These are phyloP conservation scores for Aspergillus pseudoviridinutans DNA, from an alignment of 2,329 filamentous ascomycete species.

Conservation along the genomic window DNA sequence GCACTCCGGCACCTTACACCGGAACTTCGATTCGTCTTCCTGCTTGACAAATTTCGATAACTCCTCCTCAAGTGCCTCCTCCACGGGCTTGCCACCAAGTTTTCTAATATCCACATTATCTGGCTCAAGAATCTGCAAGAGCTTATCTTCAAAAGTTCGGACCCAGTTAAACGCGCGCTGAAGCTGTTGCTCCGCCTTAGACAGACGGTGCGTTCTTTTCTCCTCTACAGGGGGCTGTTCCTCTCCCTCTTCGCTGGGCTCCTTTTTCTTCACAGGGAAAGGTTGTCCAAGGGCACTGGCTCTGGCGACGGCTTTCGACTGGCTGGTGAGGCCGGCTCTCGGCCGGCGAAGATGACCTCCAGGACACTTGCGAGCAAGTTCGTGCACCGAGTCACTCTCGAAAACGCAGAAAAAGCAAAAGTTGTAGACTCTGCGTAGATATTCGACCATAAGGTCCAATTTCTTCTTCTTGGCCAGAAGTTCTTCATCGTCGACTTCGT, in stretches of 20 bases:
- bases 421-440: constrained; percentile 92
- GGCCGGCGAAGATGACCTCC: constrained; percentile 95
- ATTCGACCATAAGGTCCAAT: constrained; percentile 91
- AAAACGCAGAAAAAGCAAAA: constrained; percentile 99
- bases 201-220: constrained; percentile 67
- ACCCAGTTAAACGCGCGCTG: constrained; percentile 98
- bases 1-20: constrained; percentile 94
- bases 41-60: constrained; percentile 86
- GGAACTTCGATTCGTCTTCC: constrained; percentile 94
- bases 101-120: constrained; percentile 83
- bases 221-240: constrained; percentile 64
- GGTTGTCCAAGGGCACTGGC: constrained; percentile 78
- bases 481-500: constrained; percentile 84
- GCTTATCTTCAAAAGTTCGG: constrained; percentile 95
- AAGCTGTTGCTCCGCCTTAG: constrained; percentile 84
- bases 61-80: constrained; percentile 85
- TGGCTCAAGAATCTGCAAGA: constrained; percentile 87
- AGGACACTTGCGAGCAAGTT: constrained; percentile 91
- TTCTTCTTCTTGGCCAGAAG: constrained; percentile 92
- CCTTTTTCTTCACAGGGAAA: constrained; percentile 78
- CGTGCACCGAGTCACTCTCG: constrained; percentile 94
- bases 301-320: constrained; percentile 78
- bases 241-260: constrained; percentile 59
- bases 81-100: constrained; percentile 79
- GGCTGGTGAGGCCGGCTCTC: constrained; percentile 74